Evolutionary conservation across 805 yeast species (phyloP).

Genomic region (Teunomyces funiuensis): DNA sequence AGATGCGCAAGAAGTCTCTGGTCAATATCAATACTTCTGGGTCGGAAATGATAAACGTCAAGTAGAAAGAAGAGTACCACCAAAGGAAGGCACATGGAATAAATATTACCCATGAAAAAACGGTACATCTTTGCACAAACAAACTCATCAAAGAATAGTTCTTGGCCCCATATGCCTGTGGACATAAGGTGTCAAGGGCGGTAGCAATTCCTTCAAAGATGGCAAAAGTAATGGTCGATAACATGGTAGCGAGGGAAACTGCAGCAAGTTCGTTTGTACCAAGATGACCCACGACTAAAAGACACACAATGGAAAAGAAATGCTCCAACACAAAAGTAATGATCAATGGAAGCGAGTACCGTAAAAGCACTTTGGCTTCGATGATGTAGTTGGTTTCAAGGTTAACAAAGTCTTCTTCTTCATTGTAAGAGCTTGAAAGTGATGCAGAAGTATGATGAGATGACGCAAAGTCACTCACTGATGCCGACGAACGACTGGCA

Average conservation of each 20-base stretch:
- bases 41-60: conserved; percentile 32
- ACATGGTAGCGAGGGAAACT: conserved; percentile 45
- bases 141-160: conserved; percentile 36
- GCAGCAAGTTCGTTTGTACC: conserved; percentile 48
- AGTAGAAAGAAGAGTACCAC: conserved; percentile 36
- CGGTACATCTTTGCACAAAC: conserved; percentile 39
- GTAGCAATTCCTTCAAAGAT: conserved; percentile 48
- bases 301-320: conserved; percentile 41
- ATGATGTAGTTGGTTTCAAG: conserved; percentile 25
- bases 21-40: conserved; percentile 37
- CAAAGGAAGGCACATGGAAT: conserved; percentile 41
- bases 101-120: conserved; percentile 32
- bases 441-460: conserved; percentile 6
- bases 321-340: conserved; percentile 45
- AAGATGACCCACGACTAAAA: conserved; percentile 45
- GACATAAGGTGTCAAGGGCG: conserved; percentile 45
- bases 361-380: conserved; percentile 29
- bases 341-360: conserved; percentile 40
- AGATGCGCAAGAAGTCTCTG: conserved; percentile 31
- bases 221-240: conserved; percentile 45
- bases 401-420: conserved; percentile 31
- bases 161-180: conserved; percentile 47
- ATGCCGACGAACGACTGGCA: conserved; percentile 5
- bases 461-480: conserved; percentile 6
- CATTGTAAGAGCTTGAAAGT: conserved; percentile 13